phyloP scores from a whole-genome alignment of 495 filamentous ascomycete species.

The Podospora pseudoanserina region DNA sequence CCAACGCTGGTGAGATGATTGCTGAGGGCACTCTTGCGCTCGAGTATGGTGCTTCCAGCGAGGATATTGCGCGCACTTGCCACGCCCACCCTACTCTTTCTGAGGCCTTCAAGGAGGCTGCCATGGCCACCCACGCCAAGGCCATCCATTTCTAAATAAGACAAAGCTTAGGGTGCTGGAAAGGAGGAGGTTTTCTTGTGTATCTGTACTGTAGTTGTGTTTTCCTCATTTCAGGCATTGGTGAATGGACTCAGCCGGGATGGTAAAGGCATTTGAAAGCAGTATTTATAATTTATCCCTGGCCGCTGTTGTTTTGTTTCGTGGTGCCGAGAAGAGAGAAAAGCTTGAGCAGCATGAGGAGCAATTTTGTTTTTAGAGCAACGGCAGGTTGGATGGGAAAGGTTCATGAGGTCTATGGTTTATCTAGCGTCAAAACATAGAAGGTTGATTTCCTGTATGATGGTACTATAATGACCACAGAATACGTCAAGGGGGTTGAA shows the following conservation, averaged over 20 bases:
- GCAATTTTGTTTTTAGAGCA: slow-evolving; percentile 5
- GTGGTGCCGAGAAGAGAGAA: background rate
- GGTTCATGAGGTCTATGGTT: slow-evolving; percentile 8
- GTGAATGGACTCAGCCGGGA: slow-evolving; percentile 25
- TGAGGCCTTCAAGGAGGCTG: slow-evolving; percentile 99
- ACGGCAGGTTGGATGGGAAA: slow-evolving; percentile 4
- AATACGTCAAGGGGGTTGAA: background rate
- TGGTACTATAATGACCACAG: background rate
- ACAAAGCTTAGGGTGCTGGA: background rate
- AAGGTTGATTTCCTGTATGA: background rate
- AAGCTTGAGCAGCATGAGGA: background rate
- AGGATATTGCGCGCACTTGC: slow-evolving; percentile 92
- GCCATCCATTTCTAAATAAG: slow-evolving; percentile 82
- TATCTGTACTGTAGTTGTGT: slow-evolving; percentile 30
- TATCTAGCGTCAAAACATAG: slow-evolving; percentile 13
- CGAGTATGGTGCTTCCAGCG: slow-evolving; percentile 92
- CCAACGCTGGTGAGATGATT: slow-evolving; percentile 98
- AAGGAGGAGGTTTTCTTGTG: slow-evolving; percentile 18
- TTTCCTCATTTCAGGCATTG: slow-evolving; percentile 19
- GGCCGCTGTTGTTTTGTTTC: slow-evolving; percentile 7
- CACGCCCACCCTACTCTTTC: slow-evolving; percentile 96
- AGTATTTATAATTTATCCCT: slow-evolving; percentile 2
- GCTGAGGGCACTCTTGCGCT: slow-evolving; percentile 92
- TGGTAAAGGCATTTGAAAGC: slow-evolving; percentile 17
- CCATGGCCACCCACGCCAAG: slow-evolving; percentile 96